phyloP scores from a whole-genome alignment of 176 grass and related monocot genomes.

The Typha latifolia region DNA sequence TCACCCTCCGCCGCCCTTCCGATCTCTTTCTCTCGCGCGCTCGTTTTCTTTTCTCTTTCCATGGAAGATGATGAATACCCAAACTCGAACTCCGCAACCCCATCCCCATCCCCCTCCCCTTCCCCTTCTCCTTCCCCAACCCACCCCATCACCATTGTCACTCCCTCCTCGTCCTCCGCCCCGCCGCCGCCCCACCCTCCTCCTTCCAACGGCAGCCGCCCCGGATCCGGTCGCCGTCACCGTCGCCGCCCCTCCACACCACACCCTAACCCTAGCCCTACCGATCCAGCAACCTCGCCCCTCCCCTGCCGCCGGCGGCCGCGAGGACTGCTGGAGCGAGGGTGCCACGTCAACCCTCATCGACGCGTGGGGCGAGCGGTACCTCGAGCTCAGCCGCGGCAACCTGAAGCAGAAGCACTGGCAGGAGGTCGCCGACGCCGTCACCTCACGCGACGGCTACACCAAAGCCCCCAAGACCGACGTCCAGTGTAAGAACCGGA shows the following conservation, averaged over 20 bases:
- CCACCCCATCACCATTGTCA: background rate
- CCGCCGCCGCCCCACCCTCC: background rate
- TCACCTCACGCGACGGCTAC: constrained; percentile 77
- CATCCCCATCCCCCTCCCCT: constrained; percentile 1
- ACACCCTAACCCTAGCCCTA: constrained; percentile 39
- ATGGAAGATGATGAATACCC: constrained; percentile 11
- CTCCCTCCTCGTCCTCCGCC: background rate
- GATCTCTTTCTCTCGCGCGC: background rate
- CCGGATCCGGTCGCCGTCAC: constrained; percentile 23
- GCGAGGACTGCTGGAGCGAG: constrained; percentile 98
- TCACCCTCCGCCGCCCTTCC: background rate
- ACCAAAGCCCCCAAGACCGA: constrained; percentile 69
- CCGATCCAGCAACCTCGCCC: constrained; percentile 57
- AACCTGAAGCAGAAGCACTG: constrained; percentile 92
- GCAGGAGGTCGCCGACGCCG: constrained; percentile 95
- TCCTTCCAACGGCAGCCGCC: background rate
- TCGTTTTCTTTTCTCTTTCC: background rate
- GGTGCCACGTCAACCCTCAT: constrained; percentile 78
- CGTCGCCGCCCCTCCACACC: constrained; percentile 13
- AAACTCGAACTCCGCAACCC: background rate
- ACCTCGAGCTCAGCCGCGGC: constrained; percentile 80
- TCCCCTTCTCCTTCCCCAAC: background rate
- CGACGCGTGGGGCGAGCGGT: constrained; percentile 93
- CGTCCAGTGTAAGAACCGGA: constrained; percentile 96
- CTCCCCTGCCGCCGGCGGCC: constrained; percentile 14